phyloP scores from a whole-genome alignment of 2,329 filamentous ascomycete genomes.

The Diaporthe sp. region DNA sequence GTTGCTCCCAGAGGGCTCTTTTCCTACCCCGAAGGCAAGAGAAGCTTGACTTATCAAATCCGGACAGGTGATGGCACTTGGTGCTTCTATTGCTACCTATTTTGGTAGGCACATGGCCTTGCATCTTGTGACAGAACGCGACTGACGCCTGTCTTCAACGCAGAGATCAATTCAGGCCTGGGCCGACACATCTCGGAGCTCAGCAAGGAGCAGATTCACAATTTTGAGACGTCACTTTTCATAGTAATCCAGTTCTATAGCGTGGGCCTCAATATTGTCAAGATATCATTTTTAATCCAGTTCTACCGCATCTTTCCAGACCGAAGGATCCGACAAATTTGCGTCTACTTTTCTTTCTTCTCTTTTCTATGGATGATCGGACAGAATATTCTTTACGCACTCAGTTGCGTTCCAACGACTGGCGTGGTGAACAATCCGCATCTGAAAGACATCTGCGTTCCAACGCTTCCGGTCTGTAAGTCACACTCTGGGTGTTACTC shows the following conservation, averaged over 20 bases:
- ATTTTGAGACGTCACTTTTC: constrained; percentile 13
- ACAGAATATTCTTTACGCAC: constrained; percentile 21
- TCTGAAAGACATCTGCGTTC: constrained; percentile 4
- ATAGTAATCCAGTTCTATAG: constrained; percentile 21
- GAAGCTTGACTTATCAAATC: background rate
- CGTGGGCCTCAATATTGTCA: constrained; percentile 25
- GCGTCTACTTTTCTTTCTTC: constrained; percentile 17
- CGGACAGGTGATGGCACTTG: constrained; percentile 23
- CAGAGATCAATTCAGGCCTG: constrained; percentile 22
- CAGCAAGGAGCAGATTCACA: constrained; percentile 1
- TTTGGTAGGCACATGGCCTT: constrained; percentile 6
- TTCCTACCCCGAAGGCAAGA: background rate
- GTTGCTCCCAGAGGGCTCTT: background rate
- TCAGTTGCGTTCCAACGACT: constrained; percentile 29
- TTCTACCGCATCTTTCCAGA: constrained; percentile 25
- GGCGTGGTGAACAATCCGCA: constrained; percentile 3
- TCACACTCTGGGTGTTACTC: background rate
- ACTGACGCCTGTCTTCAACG: background rate
- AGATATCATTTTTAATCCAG: constrained; percentile 27
- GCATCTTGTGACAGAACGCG: background rate
- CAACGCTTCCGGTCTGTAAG: constrained; percentile 17
- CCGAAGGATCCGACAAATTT: constrained; percentile 2
- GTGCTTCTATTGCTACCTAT: constrained; percentile 26
- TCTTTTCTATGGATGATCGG: constrained; percentile 24
- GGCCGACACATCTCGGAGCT: constrained; percentile 17